Evolutionary conservation across 768 basidiomycete genomes (phyloP), one percentile per base, ranked within the genome.

Genomic region (Harrya chromipes): DNA sequence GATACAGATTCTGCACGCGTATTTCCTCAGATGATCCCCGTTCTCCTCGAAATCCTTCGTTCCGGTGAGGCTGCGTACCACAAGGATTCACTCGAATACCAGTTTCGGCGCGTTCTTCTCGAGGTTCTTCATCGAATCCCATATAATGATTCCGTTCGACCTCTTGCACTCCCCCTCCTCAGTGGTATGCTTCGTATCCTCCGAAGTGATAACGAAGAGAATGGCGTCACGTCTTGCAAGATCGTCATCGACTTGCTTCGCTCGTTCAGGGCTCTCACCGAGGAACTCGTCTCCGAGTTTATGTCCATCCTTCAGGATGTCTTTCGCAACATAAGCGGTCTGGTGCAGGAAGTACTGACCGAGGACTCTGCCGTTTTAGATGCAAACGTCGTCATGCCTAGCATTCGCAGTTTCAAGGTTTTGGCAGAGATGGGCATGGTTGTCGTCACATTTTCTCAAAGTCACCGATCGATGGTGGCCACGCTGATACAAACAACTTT

Each of bases 201-300:
- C 26, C 84, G 87, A 21, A 74, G 81, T 56, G 97, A 99, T 72
- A 97, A 97, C 65, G 97, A 99, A 70, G 97, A 99, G 65, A 94
- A 94, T 62, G 97, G 90, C 3, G 78, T 87, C 27, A 78, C 84
- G 2, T 88, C 87, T 47, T 91, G 94, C 78, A 98, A 97, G 71
- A 87, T 85, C 48, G 77, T 97, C 61, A 85, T 92, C 50, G 95
- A 99, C 70, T 76, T 94, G 19, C 81, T 90, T 61, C 83, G 95
- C 42, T 81, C 78, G 43, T 90, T 87, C 65, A 81, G 87, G 59
- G 69, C 78, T 10, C 71, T 87, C 41, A 80, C 82, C 14, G 90
- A 91, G 55, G 83, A 89, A 9, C 77, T 82, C 43, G 76, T 93
- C 40, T 70, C 80, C 33, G 87, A 91, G 44, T 93, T 95, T 70